Evolutionary conservation across 345 rosid species (phyloP).

Genomic region (Geranium rotundifolium): DNA sequence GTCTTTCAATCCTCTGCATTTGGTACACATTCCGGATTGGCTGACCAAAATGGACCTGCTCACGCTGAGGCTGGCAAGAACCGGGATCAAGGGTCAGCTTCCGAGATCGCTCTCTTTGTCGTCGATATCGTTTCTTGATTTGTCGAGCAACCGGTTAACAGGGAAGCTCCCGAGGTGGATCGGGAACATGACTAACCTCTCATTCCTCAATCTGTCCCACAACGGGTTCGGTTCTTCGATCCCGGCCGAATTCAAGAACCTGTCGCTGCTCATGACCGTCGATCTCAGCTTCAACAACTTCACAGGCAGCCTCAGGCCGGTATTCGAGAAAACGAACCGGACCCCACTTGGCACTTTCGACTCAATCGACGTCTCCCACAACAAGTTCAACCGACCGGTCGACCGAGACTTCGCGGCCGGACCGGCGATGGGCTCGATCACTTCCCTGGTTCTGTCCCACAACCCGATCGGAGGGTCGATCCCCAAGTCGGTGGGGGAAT

Average conservation of each 20-base stretch:
- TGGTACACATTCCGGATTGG: constrained; percentile 30
- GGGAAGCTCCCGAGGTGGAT: constrained; percentile 41
- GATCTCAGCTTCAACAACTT: constrained; percentile 55
- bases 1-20: constrained; percentile 37
- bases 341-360: constrained; percentile 39
- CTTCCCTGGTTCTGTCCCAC: constrained; percentile 28
- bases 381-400: constrained; percentile 31
- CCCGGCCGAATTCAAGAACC: constrained; percentile 38
- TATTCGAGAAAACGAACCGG: constrained; percentile 26
- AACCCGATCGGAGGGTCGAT: constrained; percentile 34
- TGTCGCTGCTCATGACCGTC: constrained; percentile 39
- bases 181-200: constrained; percentile 40
- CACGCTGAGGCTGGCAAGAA: constrained; percentile 26
- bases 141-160: constrained; percentile 37
- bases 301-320: constrained; percentile 18
- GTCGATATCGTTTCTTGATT: constrained; percentile 33
- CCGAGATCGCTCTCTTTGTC: constrained; percentile 38
- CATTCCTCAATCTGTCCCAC: constrained; percentile 42
- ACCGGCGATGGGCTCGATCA: constrained; percentile 26
- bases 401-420: constrained; percentile 20
- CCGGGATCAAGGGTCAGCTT: constrained; percentile 34
- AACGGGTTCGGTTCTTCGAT: constrained; percentile 36
- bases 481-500: constrained; percentile 29
- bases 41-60: constrained; percentile 26
- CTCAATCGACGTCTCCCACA: constrained; percentile 42